Evolutionary conservation across 2,329 filamentous ascomycete species (phyloP).

Genomic region (Rutstroemia sp.): DNA sequence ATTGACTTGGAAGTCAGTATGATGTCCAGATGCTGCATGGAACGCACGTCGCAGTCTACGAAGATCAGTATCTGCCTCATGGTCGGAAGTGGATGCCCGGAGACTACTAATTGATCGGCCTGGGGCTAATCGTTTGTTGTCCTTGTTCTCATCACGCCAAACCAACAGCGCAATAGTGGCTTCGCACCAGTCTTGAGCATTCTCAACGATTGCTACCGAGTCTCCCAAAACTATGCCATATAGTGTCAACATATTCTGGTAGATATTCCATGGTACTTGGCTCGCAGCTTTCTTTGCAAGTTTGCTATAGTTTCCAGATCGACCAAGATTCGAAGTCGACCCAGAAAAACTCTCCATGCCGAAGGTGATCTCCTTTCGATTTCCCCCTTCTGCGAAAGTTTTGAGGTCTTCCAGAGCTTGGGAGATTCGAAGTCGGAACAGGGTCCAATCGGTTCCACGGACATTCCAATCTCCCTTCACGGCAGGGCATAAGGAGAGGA

Average conservation of each 20-base stretch:
- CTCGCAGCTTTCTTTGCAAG: constrained; percentile 70
- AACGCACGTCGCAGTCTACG: constrained; percentile 67
- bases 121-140: constrained; percentile 32
- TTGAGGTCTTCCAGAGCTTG: constrained; percentile 64
- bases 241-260: constrained; percentile 72
- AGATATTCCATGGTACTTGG: constrained; percentile 82
- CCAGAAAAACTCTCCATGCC: constrained; percentile 31
- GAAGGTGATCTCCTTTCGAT: constrained; percentile 31
- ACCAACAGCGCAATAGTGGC: constrained; percentile 74
- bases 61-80: constrained; percentile 58
- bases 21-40: constrained; percentile 53
- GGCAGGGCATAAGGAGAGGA: constrained; percentile 69
- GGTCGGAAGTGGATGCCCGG: constrained; percentile 33
- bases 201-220: constrained; percentile 64
- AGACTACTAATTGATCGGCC: constrained; percentile 20
- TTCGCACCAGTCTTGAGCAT: constrained; percentile 87
- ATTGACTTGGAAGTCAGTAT: constrained; percentile 70
- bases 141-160: constrained; percentile 86
- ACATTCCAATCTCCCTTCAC: constrained; percentile 72
- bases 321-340: constrained; percentile 38
- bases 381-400: constrained; percentile 65
- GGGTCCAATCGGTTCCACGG: constrained; percentile 70
- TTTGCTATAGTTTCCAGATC: constrained; percentile 56
- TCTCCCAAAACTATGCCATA: constrained; percentile 78
- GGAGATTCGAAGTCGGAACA: constrained; percentile 71